Evolutionary conservation across 2,329 filamentous ascomycete species (phyloP), one percentile per base, ranked within the genome.

Genomic region (Diaporthe nobilis): DNA sequence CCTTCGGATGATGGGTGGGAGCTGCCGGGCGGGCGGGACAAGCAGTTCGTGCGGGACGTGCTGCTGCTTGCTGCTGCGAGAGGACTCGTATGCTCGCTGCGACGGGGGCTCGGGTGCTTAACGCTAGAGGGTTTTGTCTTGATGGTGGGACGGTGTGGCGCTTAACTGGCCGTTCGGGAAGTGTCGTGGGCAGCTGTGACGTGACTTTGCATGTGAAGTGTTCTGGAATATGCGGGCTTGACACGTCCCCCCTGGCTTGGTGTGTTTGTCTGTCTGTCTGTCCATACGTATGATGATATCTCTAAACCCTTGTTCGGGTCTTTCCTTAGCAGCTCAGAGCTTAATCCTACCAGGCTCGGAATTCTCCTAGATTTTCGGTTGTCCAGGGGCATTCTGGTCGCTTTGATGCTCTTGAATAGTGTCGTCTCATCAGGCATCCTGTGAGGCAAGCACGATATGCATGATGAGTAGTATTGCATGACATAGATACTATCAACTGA

Each of bases 141-240:
- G 58, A 25, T 13, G 13, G 39, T 58, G 42, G 60, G 37, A 28
- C 39, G 39, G 15, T 15, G 12, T 17, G 39, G 25, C 25, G 13
- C 42, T 49, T 44, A 25, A n/a, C 42, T 47, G 17, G 55, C 7
- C 31, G 17, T 8, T 37, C 47, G 31, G 65, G 34, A 42, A 55
- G 65, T 42, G 15, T 39, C 34, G 47, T 55, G 31, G 44, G 4
- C 12, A 3, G 22, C 2, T 20, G 63, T 39, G 63, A 68, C 47
- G 28, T 68, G 34, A 53, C 7, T n/a, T 12, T 53, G 49, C 49
- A 55, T 55, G 22, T 13, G 34, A 20, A 17, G 5, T 28, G 65
- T 53, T 55, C 65, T 68, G 34, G 47, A 53, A 53, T 53, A 53
- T 53, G 49, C n/a, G 49, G 42, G 65, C 49, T 70, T 55, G 47